phyloP scores from a whole-genome alignment of 2,329 filamentous ascomycete species.

The Knufia fluminis region DNA sequence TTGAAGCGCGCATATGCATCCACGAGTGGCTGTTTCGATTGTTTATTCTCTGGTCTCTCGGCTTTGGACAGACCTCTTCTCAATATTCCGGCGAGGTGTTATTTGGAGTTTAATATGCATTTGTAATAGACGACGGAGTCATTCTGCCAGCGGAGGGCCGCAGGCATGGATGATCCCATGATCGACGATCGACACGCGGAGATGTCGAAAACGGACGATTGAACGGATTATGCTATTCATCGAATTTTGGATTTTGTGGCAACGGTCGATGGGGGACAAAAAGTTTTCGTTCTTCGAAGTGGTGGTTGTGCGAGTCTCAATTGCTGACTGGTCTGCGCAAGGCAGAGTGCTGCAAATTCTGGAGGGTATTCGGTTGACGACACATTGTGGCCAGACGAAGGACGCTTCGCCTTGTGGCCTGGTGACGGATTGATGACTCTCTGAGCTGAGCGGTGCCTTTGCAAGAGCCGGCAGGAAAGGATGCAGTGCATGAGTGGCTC shows the following conservation, averaged over 20 bases:
- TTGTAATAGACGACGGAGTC: constrained; percentile 6
- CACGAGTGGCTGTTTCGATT: constrained; percentile 16
- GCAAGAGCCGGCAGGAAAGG: not conserved
- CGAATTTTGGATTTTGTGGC: not conserved
- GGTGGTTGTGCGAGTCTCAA: not conserved
- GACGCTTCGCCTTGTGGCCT: constrained; percentile 8
- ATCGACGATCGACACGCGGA: constrained; percentile 4
- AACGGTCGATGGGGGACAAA: not conserved
- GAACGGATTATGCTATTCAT: constrained; percentile 1
- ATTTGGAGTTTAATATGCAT: constrained; percentile 1
- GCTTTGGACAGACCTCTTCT: not conserved
- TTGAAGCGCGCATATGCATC: constrained; percentile 10
- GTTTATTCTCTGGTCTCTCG: constrained; percentile 18
- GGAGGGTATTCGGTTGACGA: not conserved
- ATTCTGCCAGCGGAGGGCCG: not conserved
- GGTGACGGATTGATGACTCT: not conserved
- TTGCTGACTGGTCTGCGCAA: not conserved
- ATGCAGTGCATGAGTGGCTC: not conserved
- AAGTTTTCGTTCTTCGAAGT: constrained; percentile 1
- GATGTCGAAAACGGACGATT: constrained; percentile 4
- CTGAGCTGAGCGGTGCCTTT: not conserved
- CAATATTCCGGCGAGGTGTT: constrained; percentile 3
- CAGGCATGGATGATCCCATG: constrained; percentile 3
- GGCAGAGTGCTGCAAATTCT: not conserved
- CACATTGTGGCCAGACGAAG: constrained; percentile 4